Conservation (phyloP, 2,329 filamentous ascomycete genomes). For the Onygenales sp. region DNA sequence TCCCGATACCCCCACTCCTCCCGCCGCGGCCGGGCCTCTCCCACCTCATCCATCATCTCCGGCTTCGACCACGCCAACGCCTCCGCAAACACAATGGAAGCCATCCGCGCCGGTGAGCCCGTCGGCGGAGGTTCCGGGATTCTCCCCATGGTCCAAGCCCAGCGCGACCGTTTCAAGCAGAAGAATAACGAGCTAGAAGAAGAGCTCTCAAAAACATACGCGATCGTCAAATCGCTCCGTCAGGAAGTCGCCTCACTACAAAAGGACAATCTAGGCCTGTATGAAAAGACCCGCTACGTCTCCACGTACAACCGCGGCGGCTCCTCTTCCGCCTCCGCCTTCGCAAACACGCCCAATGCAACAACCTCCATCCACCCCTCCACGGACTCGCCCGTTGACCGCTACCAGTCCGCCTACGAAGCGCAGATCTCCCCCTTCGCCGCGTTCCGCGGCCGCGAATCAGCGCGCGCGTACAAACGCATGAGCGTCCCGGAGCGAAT, state of each 20-base stretch:
- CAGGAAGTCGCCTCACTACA: conserved; percentile 88
- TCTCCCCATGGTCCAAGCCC: conserved; percentile 94
- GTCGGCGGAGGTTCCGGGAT: conserved; percentile 75
- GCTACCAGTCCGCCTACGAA: conserved; percentile 89
- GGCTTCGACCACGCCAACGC: conserved; percentile 68
- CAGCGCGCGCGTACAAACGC: conserved; percentile 76
- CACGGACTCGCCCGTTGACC: conserved; percentile 57
- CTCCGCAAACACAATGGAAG: conserved; percentile 44
- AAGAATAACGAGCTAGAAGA: conserved; percentile 84
- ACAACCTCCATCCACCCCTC: conserved; percentile 52
- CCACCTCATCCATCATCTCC: conserved; percentile 95
- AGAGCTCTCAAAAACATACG: conserved; percentile 76
- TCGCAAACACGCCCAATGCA: conserved; percentile 61
- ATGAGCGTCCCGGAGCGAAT: conserved; percentile 88
- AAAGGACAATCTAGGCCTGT: conserved; percentile 90
- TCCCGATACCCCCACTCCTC: conserved; percentile 66
- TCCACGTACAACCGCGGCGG: conserved; percentile 74
- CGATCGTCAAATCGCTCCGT: conserved; percentile 71
- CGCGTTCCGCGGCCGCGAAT: conserved; percentile 89
- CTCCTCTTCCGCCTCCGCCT: conserved; percentile 54
- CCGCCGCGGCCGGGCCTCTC: conserved; percentile 63
- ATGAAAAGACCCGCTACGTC: conserved; percentile 95
- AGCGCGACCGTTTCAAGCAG: conserved; percentile 96
- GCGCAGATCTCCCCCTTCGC: conserved; percentile 93
- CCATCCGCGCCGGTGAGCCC: conserved; percentile 55